Percentiles rank a stretch among this genome's conserved stretches.
These are phyloP conservation scores for Starmerella stellata DNA, from an alignment of 805 yeast genomes.

Conservation along the genomic window DNA sequence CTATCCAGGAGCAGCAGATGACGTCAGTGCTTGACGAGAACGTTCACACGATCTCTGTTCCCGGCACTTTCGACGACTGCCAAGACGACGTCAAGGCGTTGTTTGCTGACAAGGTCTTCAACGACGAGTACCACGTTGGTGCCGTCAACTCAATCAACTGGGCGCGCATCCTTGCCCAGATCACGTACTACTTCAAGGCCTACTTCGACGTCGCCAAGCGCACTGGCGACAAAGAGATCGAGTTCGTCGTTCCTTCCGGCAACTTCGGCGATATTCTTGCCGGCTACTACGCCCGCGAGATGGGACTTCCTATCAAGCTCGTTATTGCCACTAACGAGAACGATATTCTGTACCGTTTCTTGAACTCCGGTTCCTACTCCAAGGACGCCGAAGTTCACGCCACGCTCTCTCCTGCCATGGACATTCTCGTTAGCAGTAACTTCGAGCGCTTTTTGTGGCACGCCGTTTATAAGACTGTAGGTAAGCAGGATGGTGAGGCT, in stretches of 20 bases:
- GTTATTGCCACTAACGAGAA: constrained; percentile 92
- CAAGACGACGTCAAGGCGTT: constrained; percentile 89
- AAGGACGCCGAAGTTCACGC: constrained; percentile 60
- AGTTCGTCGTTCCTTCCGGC: constrained; percentile 92
- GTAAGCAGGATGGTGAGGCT: constrained; percentile 33
- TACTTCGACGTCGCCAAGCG: constrained; percentile 45
- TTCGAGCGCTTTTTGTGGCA: constrained; percentile 95
- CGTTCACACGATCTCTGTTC: constrained; percentile 86
- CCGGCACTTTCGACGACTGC: constrained; percentile 95
- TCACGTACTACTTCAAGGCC: constrained; percentile 87
- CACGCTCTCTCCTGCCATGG: constrained; percentile 96
- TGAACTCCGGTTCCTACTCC: constrained; percentile 70
- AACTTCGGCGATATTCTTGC: constrained; percentile 97
- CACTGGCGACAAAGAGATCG: constrained; percentile 30
- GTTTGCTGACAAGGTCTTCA: constrained; percentile 78
- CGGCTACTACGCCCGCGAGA: constrained; percentile 80
- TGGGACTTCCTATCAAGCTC: constrained; percentile 86
- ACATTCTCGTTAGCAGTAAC: constrained; percentile 82
- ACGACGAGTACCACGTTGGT: constrained; percentile 78
- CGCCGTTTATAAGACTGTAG: constrained; percentile 55
- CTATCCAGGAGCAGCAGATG: constrained; percentile 97
- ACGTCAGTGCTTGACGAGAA: constrained; percentile 84
- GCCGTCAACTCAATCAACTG: constrained; percentile 97
- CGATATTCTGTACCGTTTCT: constrained; percentile 83
- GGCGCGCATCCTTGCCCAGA: constrained; percentile 97